Percentiles rank a stretch among this genome's conserved stretches.
phyloP scores from a whole-genome alignment of 192 early-diverging fungal species.

The Coemansia sp. region DNA sequence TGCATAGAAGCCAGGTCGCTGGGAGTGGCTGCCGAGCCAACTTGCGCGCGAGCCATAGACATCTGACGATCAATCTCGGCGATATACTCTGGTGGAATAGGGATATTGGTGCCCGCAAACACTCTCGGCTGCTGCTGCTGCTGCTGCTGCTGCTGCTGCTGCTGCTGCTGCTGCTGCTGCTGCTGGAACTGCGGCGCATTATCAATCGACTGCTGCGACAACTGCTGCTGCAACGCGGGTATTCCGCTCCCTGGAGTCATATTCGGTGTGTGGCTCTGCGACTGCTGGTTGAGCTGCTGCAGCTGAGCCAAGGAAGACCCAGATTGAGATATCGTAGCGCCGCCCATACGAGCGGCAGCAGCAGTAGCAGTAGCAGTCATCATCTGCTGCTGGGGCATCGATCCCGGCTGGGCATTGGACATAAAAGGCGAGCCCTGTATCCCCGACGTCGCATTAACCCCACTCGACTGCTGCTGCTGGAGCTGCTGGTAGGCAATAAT shows the following conservation, averaged over 20 bases:
- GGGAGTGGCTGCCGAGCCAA: not conserved
- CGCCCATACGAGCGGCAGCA: not conserved
- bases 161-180: constrained; percentile 17
- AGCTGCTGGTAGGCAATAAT: constrained; percentile 23
- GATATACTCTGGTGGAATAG: constrained; percentile 24
- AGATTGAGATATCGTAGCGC: constrained; percentile 4
- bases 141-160: constrained; percentile 9
- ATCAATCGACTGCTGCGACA: constrained; percentile 1
- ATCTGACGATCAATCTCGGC: constrained; percentile 31
- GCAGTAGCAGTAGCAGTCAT: not conserved
- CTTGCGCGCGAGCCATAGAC: constrained; percentile 10
- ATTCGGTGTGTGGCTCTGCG: constrained; percentile 5
- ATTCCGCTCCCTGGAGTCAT: not conserved
- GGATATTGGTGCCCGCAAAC: constrained; percentile 20
- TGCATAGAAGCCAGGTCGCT: constrained; percentile 5
- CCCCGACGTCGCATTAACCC: not conserved
- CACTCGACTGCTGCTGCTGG: not conserved
- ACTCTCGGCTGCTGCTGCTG: constrained; percentile 24
- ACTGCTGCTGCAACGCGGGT: not conserved
- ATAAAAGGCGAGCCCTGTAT: constrained; percentile 22
- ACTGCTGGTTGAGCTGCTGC: constrained; percentile 21
- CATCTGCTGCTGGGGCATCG: not conserved
- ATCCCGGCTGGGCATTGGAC: not conserved
- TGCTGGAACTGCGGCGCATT: not conserved
- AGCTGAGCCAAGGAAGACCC: constrained; percentile 12